phyloP scores from a whole-genome alignment of 352 stramenopile genomes.

The Thalassiosira livingstoniorum region DNA sequence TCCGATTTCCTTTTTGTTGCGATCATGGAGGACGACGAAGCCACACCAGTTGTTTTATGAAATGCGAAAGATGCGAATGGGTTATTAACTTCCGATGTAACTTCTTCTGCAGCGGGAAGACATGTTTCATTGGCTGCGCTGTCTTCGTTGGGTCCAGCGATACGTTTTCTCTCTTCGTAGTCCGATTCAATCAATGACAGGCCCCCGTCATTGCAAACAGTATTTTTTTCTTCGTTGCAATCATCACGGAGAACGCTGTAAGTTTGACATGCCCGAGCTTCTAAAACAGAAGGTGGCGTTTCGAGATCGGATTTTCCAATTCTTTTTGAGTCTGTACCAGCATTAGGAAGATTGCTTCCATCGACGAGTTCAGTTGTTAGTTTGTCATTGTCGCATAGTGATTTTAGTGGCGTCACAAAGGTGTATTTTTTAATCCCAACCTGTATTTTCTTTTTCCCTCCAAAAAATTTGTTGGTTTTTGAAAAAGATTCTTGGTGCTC shows the following conservation, averaged over 20 bases:
- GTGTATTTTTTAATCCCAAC: background rate
- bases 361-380: background rate
- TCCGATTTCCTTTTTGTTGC: background rate
- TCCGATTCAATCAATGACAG: background rate
- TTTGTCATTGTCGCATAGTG: background rate
- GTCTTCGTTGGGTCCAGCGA: background rate
- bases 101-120: background rate
- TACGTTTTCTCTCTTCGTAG: background rate
- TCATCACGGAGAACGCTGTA: background rate
- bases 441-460: background rate
- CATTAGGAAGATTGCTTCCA: background rate
- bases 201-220: background rate
- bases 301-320: too few relatives aligned
- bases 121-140: background rate
- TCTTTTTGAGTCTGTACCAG: background rate
- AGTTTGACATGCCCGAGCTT: too few relatives aligned
- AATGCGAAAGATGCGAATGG: constrained; percentile 46
- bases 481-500: background rate
- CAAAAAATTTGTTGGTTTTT: background rate
- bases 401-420: background rate
- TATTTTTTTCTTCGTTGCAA: background rate
- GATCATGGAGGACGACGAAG: background rate
- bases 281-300: too few relatives aligned
- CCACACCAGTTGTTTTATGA: background rate
- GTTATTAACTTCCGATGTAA: constrained; percentile 17